Conservation (phyloP, 495 filamentous ascomycete genomes). For the Astrothelium macrocarpum region DNA sequence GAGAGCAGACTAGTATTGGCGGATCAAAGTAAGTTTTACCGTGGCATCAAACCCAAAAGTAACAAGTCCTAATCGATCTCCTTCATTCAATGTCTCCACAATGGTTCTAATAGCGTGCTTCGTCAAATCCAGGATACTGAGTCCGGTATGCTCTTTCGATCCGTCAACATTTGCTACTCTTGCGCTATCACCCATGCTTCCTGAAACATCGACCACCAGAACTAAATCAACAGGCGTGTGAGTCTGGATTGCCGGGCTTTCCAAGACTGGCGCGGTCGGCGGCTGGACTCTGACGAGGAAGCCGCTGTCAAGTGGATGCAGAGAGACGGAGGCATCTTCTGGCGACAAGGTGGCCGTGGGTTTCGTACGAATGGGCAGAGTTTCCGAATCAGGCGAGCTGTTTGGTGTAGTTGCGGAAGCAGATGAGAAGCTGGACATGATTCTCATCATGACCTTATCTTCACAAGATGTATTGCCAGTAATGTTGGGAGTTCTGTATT, state of each 20-base stretch:
- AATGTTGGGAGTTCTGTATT: too few relatives aligned
- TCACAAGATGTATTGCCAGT: too few relatives aligned
- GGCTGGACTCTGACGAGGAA: conserved; percentile 4
- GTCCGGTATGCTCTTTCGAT: conserved; percentile 3
- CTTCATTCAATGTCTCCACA: conserved; percentile 5
- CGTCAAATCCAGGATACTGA: conserved; percentile 7
- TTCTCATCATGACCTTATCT: background rate
- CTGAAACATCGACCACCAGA: conserved; percentile 9
- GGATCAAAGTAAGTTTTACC: background rate
- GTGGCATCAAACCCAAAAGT: background rate
- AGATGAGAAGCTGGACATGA: background rate
- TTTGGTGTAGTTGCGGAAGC: background rate
- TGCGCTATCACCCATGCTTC: conserved; percentile 6
- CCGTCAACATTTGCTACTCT: background rate
- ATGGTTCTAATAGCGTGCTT: conserved; percentile 9
- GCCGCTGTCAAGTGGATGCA: background rate
- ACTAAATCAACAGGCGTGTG: conserved; percentile 7
- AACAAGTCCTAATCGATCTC: conserved; percentile 7
- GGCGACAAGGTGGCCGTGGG: background rate
- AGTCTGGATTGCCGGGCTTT: background rate
- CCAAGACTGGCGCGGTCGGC: background rate
- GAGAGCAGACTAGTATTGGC: background rate
- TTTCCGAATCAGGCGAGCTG: background rate
- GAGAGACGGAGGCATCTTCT: background rate
- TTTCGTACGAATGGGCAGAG: background rate